Conservation (phyloP, 176 grass and related monocot species). For the Bromus sterilis region DNA sequence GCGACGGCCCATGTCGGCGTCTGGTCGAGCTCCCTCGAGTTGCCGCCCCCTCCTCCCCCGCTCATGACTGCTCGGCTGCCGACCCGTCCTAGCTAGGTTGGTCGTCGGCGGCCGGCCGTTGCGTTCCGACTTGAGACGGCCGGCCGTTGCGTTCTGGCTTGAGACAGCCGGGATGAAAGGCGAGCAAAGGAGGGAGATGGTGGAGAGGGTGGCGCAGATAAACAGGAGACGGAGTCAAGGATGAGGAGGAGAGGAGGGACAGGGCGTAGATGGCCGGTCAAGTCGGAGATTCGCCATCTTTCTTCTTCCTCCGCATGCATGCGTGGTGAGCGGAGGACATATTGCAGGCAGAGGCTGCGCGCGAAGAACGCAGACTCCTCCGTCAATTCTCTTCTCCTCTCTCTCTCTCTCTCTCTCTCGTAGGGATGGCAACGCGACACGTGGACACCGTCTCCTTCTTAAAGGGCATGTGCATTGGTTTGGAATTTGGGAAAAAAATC, state of each 20-base stretch:
- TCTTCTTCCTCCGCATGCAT: constrained; percentile 6
- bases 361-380: background rate
- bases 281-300: background rate
- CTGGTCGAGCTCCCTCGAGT: constrained; percentile 49
- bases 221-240: background rate
- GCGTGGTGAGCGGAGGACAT: background rate
- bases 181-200: background rate
- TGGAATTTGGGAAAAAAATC: too few species aligned
- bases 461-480: too few species aligned
- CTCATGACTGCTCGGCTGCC: background rate
- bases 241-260: background rate
- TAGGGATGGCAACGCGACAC: background rate
- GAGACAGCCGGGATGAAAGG: background rate
- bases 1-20: constrained; percentile 66
- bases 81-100: background rate
- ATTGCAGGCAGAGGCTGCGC: constrained; percentile 14
- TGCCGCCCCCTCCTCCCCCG: constrained; percentile 36
- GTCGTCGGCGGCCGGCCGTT: background rate
- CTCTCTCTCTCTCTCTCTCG: background rate
- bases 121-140: background rate
- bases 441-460: too few species aligned
- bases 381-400: background rate
- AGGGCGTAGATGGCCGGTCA: constrained; percentile 1
- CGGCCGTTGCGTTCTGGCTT: background rate
- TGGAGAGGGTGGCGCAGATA: background rate